Evolutionary conservation across 208 protist species (phyloP).

Genomic region (Phytomonas francai): DNA sequence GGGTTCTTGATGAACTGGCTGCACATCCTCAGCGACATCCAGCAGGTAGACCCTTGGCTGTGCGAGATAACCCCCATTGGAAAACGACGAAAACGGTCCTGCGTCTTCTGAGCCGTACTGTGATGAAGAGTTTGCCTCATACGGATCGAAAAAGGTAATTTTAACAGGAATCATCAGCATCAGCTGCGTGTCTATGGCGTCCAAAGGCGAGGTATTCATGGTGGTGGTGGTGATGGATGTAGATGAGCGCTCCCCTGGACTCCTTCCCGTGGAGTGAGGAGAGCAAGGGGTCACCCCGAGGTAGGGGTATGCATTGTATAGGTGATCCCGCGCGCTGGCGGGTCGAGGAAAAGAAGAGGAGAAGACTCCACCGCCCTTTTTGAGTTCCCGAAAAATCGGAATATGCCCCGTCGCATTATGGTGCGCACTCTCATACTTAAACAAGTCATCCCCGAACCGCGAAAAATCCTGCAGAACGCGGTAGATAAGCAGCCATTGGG

Average conservation of each 20-base stretch:
- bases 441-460: conserved; percentile 35
- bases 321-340: background rate
- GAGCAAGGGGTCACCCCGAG: too few relatives aligned
- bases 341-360: background rate
- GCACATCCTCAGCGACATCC: conserved; percentile 2
- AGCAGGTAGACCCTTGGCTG: background rate
- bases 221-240: background rate
- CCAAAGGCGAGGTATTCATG: background rate
- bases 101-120: background rate
- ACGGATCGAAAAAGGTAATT: background rate
- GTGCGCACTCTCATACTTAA: conserved; percentile 12
- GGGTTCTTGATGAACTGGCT: conserved; percentile 16
- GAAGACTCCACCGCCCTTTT: conserved; percentile 14
- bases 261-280: too few relatives aligned
- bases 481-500: conserved; percentile 17
- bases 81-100: too few relatives aligned
- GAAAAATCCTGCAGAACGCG: conserved; percentile 41
- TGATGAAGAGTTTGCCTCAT: background rate
- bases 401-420: conserved; percentile 22
- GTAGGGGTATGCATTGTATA: conserved; percentile 10
- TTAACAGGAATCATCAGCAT: conserved; percentile 12
- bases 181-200: conserved; percentile 13
- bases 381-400: conserved; percentile 31
- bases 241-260: background rate
- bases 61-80: background rate